A percentile compares a stretch with the other conserved stretches of the same genome.
These are phyloP conservation scores for Haematococcus lacustris DNA, from an alignment of 139 green algal genomes.

Conservation along the genomic window DNA sequence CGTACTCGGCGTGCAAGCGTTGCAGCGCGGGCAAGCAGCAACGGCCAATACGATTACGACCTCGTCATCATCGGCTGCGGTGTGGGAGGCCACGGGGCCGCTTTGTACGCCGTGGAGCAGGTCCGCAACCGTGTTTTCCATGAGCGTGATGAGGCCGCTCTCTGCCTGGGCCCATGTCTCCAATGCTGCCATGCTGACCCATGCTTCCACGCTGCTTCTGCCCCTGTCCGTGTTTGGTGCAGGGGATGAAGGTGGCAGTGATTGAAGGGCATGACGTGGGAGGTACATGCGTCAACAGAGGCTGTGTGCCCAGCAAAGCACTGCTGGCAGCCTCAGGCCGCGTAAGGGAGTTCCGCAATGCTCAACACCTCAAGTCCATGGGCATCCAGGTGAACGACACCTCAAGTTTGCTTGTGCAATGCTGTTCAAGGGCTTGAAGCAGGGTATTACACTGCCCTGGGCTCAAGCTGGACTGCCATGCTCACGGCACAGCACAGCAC, in stretches of 20 bases:
- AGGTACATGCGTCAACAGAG: conserved; percentile 98
- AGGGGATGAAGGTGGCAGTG: conserved; percentile 94
- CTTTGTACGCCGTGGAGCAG: conserved; percentile 92
- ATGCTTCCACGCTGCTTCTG: too few relatives aligned
- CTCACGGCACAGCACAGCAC: too few relatives aligned
- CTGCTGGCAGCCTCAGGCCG: conserved; percentile 91
- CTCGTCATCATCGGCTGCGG: conserved; percentile 97
- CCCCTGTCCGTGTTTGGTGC: too few relatives aligned
- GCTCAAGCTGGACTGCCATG: too few relatives aligned
- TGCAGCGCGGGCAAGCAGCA: not conserved
- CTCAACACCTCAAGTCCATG: conserved; percentile 87
- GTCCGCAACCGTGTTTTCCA: too few relatives aligned
- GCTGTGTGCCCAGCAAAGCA: conserved; percentile 96
- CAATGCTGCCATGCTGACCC: too few relatives aligned
- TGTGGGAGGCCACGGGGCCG: conserved; percentile 95
- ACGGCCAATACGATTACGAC: conserved; percentile 89
- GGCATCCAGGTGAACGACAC: conserved; percentile 69
- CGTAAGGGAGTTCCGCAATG: conserved; percentile 86
- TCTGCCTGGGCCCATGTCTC: too few relatives aligned
- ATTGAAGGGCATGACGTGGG: conserved; percentile 96
- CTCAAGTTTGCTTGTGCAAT: not conserved
- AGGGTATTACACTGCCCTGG: not conserved
- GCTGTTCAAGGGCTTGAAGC: not conserved
- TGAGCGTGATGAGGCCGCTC: too few relatives aligned
- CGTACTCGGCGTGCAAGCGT: not conserved